phyloP scores from a whole-genome alignment of 768 basidiomycete genomes.

The Sistotremastrum suecicum region DNA sequence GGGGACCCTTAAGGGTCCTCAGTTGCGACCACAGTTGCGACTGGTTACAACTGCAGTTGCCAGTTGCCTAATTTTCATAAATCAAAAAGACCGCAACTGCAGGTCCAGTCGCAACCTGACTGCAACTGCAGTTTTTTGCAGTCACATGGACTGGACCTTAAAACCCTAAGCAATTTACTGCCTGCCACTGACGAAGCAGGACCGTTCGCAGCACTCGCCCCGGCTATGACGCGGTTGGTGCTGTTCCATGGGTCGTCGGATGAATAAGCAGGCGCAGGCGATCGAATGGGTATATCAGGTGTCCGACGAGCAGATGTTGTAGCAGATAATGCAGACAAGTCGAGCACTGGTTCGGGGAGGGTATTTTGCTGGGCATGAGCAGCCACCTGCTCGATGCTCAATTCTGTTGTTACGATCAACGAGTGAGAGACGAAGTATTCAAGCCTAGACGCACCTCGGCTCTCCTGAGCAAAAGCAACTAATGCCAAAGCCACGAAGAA shows the following conservation, averaged over 20 bases:
- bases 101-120: too few species aligned
- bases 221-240: slow-evolving; percentile 11
- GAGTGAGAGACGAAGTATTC: too few species aligned
- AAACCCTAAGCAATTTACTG: too few species aligned
- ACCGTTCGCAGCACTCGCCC: too few species aligned
- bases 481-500: slow-evolving; percentile 87
- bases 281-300: slow-evolving; percentile 23
- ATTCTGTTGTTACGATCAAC: slow-evolving; percentile 30
- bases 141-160: too few species aligned
- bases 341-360: slow-evolving; percentile 59
- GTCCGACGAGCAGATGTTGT: slow-evolving; percentile 37
- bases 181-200: too few species aligned
- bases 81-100: too few species aligned
- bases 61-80: slow-evolving; percentile 33
- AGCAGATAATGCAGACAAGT: slow-evolving; percentile 42
- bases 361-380: slow-evolving; percentile 64
- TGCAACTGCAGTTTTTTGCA: too few species aligned
- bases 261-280: slow-evolving; percentile 37
- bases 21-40: too few species aligned
- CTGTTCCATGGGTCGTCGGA: slow-evolving; percentile 56
- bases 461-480: slow-evolving; percentile 64
- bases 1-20: too few species aligned
- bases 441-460: slow-evolving; percentile 49
- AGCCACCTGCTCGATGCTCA: slow-evolving; percentile 73
- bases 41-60: too few species aligned